Conservation (phyloP, 768 basidiomycete species). For the Podaxis sp. region DNA sequence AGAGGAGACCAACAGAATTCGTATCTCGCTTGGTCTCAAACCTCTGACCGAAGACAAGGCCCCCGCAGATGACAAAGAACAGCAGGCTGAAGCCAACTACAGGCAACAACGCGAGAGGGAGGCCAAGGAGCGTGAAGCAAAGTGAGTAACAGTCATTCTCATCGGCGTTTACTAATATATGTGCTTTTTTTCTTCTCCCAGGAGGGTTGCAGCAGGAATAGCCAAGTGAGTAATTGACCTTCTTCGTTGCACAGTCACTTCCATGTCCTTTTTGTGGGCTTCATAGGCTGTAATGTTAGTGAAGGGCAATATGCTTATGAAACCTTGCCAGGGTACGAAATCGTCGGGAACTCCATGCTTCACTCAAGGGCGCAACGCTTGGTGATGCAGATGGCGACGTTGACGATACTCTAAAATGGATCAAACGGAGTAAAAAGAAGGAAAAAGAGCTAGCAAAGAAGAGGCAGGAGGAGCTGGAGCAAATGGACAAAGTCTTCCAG, state of each 20-base stretch:
- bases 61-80: constrained; percentile 72
- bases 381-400: constrained; percentile 79
- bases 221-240: constrained; percentile 76
- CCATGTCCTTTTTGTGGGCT: constrained; percentile 43
- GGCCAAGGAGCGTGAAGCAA: constrained; percentile 68
- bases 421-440: constrained; percentile 87
- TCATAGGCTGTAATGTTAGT: constrained; percentile 32
- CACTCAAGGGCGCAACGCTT: constrained; percentile 90
- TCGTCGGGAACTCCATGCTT: constrained; percentile 86
- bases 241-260: constrained; percentile 37
- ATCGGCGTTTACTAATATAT: constrained; percentile 22
- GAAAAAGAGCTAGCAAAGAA: constrained; percentile 87
- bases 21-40: constrained; percentile 90
- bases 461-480: constrained; percentile 79
- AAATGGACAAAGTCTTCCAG: constrained; percentile 74
- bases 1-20: constrained; percentile 95
- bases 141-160: constrained; percentile 47
- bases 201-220: constrained; percentile 72
- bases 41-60: constrained; percentile 83
- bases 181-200: constrained; percentile 29
- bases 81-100: constrained; percentile 87
- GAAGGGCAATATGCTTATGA: constrained; percentile 41
- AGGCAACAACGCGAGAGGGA: constrained; percentile 67
- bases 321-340: constrained; percentile 82
- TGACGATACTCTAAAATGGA: constrained; percentile 85